Evolutionary conservation across 169 alveolate species (phyloP), one percentile per base, ranked within the genome.

Genomic region (Neospora caninum): DNA sequence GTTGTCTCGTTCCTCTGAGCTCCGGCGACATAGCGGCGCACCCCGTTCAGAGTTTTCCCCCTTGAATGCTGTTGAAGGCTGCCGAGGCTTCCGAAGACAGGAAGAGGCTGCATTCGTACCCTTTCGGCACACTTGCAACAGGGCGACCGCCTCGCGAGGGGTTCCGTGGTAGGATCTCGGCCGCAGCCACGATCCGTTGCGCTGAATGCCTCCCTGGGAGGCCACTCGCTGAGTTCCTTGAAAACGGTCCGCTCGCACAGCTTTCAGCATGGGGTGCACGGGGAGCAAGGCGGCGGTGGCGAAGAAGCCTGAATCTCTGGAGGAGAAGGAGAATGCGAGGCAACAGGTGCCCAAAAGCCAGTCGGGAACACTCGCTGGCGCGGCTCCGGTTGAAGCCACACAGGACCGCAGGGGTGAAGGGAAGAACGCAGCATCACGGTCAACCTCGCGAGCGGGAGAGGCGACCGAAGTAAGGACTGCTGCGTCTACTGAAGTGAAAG

Each of bases 191-290:
- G 58, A 49, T 49, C 58, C 58, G 58, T 4, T 49, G 58, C 58
- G 58, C 58, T 49, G 58, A 49, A 7, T 13, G 13, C 13, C 58
- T 49, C 13, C 58, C 58, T 13, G 58, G 13, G 58, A 49, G 58
- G 58, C 58, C 58, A 49, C 58, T 49, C 22, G 13, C 13, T 13
- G 58, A 49, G 58, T 49, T 13, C 4, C 58, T 49, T 49, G 22
- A 49, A 49, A 13, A 49, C 58, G 22, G 58, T 9, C 7, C 31
- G 20, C 73, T 22, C 31, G 4, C 73, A 64, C 25, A 64, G 16
- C 7, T 64, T 64, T 29, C 73, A 64, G n/a, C 0, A 82, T 82
- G 89, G 89, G 89, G 20, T 82, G 89, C 38, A 82, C 53, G 25
- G 41, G 67, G 7, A 82, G 89, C 67, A 82, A 82, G 38, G 67